phyloP scores from a whole-genome alignment of 1,284 basidiomycete species.

The Malassezia furfur region DNA sequence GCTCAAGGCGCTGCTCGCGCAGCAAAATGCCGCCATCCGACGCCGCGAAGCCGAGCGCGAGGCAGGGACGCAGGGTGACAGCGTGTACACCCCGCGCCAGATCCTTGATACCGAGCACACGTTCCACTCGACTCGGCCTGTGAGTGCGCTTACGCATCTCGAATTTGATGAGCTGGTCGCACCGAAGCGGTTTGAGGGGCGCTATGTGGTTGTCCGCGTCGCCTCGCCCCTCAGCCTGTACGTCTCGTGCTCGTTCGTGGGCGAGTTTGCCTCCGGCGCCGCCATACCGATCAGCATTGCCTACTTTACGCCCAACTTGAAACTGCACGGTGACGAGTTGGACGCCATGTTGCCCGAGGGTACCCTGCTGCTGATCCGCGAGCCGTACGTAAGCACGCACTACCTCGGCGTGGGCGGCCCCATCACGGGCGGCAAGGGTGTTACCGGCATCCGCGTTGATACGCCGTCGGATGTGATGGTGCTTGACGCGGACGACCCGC shows the following conservation, averaged over 20 bases:
- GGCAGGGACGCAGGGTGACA: slow-evolving; percentile 17
- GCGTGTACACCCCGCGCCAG: slow-evolving; percentile 31
- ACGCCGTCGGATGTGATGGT: slow-evolving; percentile 42
- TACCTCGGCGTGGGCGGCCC: slow-evolving; percentile 37
- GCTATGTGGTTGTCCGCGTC: slow-evolving; percentile 34
- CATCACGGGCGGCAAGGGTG: slow-evolving; percentile 28
- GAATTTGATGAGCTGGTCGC: slow-evolving; percentile 27
- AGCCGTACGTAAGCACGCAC: slow-evolving; percentile 38
- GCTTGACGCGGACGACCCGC: slow-evolving; percentile 15
- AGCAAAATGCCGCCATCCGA: slow-evolving; percentile 33
- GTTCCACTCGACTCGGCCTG: slow-evolving; percentile 26
- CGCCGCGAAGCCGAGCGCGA: slow-evolving; percentile 26
- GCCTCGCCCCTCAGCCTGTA: slow-evolving; percentile 34
- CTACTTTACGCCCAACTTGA: slow-evolving; percentile 37
- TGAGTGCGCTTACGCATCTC: slow-evolving; percentile 21
- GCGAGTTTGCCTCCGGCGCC: slow-evolving; percentile 23
- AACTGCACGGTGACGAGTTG: slow-evolving; percentile 20
- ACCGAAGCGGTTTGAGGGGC: slow-evolving; percentile 23
- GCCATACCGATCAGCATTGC: slow-evolving; percentile 34
- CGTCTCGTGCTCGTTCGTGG: slow-evolving; percentile 34
- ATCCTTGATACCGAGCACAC: slow-evolving; percentile 32
- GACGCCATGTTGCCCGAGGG: slow-evolving; percentile 32
- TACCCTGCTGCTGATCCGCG: slow-evolving; percentile 35
- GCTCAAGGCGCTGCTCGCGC: slow-evolving; percentile 29
- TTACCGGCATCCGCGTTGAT: slow-evolving; percentile 35